Base-by-base conservation (phyloP, 495 filamentous ascomycete species). In the Lineolata rhizophorae region DNA sequence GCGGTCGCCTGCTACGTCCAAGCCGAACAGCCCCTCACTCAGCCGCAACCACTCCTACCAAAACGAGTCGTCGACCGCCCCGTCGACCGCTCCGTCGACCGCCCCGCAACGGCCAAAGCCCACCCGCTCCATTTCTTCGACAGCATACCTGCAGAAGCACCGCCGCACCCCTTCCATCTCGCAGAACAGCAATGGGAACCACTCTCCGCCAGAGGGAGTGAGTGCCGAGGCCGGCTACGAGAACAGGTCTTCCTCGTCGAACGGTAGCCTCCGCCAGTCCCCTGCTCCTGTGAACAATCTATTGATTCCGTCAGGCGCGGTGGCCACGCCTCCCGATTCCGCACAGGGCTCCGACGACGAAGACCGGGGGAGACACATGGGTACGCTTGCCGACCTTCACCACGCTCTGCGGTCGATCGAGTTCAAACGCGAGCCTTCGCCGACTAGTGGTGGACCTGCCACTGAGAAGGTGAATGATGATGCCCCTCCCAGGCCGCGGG, bases 241-340 rank as follows among this genome's bases (percentile, higher is more conserved):
- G n/a, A n/a, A n/a, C n/a, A n/a, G n/a, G n/a, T n/a, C n/a, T n/a
- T n/a, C n/a, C n/a, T n/a, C n/a, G n/a, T n/a, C n/a, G n/a, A n/a
- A n/a, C n/a, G n/a, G n/a, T n/a, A n/a, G n/a, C n/a, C n/a, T n/a
- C n/a, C n/a, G n/a, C n/a, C n/a, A n/a, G n/a, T n/a, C n/a, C n/a
- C n/a, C n/a, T n/a, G n/a, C n/a, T n/a, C n/a, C n/a, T n/a, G n/a
- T n/a, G n/a, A n/a, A n/a, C n/a, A n/a, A 72, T 54, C 64, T 66
- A 20, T 51, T 57, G 25, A 80, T 91, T 49, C 79, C 81, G 20
- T 64, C 68, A 21, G 80, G 75, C 31, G 81, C 81, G 22, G 61
- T 90, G 29, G 72, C 84, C 16, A 90, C 84, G 2, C 83, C 83
- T 14, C 84, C 84, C 0, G 84, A 93, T 34, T 93, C 85, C 8